These are phyloP conservation scores for Pontederia crassipes DNA, from an alignment of 176 grass and related monocot genomes.

Conservation along the genomic window DNA sequence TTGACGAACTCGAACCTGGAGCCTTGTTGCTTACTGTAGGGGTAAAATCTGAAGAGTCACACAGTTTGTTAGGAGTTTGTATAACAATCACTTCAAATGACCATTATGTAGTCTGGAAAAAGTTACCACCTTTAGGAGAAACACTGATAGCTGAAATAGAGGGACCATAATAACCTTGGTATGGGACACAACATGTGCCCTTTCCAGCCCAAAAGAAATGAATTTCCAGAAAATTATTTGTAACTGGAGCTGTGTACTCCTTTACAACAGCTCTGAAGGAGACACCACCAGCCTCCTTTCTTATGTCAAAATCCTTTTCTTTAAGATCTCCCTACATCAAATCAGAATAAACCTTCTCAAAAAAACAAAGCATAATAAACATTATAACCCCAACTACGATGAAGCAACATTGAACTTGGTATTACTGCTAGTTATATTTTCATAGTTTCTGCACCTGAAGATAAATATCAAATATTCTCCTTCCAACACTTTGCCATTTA, in stretches of 20 bases:
- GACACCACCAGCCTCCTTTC: conserved; percentile 50
- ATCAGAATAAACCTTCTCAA: no score
- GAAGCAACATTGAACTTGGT: background rate
- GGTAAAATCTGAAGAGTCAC: conserved; percentile 42
- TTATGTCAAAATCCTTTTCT: conserved; percentile 86
- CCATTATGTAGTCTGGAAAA: background rate
- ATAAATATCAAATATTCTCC: conserved; percentile 85
- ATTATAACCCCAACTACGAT: background rate
- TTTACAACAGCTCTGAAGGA: conserved; percentile 47
- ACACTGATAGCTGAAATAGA: conserved; percentile 73
- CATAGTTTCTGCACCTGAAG: conserved; percentile 40
- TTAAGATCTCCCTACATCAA: conserved; percentile 48
- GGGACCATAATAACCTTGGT: conserved; percentile 54
- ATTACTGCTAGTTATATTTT: background rate
- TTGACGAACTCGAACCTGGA: background rate
- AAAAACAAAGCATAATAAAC: background rate
- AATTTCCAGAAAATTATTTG: conserved; percentile 80
- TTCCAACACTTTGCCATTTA: conserved; percentile 42
- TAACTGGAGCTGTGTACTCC: conserved; percentile 45
- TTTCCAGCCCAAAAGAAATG: conserved; percentile 97
- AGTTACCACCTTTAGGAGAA: conserved; percentile 32
- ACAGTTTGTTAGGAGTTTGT: background rate
- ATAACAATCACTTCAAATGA: background rate
- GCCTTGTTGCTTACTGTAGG: conserved; percentile 39
- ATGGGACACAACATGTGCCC: conserved; percentile 69